Base-by-base conservation (phyloP, 768 basidiomycete species). In the Suillus paluster region DNA sequence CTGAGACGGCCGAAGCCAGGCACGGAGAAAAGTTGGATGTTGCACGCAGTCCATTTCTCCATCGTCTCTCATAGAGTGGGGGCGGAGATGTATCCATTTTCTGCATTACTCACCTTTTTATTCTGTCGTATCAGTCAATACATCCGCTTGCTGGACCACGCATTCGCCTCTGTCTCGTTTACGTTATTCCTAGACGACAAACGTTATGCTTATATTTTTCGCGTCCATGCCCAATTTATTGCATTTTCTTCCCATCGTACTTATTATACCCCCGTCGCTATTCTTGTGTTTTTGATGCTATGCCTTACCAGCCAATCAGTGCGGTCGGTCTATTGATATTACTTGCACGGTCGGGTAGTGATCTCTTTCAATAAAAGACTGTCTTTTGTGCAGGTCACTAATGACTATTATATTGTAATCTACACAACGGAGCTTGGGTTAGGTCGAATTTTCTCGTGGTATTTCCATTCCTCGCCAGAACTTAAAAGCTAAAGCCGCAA, bases 141-240 rank as follows among this genome's bases (percentile, higher is more conserved):
- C 53, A 62, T 55, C 30, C 66, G 68, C 75, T 73, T 75, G 75
- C 73, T 75, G 73, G 71, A 65, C 49, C 11, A 33, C 72, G 65
- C 75, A 58, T 71, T 73, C 67, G 60, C 56, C 59, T 8, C 30
- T 50, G 49, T 17, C 21, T 44, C 62, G 58, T 60, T 41, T 27
- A 45, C 50, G 10, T 60, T 15, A 57, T 19, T 34, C 8, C 17
- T 57, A 55, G 34, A 59, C 34, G n/a, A 59, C 34, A 53, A n/a
- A 59, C 8, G 14, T 55, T 55, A 59, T 57, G 58, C 54, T 57
- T 55, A 59, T n/a, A 33, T 23, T 27, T 55, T 23, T 23, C 53
- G 34, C 19, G 19, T n/a, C 49, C 11, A 52, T 52, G 33, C 50
- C 36, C 34, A 55, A 55, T 15, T 25, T 23, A 55, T 55, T 39